Percentiles rank a stretch among this genome's conserved stretches.
phyloP scores from a whole-genome alignment of 1,139 yeast genomes.

The Pneumocystis wakefieldiae region DNA sequence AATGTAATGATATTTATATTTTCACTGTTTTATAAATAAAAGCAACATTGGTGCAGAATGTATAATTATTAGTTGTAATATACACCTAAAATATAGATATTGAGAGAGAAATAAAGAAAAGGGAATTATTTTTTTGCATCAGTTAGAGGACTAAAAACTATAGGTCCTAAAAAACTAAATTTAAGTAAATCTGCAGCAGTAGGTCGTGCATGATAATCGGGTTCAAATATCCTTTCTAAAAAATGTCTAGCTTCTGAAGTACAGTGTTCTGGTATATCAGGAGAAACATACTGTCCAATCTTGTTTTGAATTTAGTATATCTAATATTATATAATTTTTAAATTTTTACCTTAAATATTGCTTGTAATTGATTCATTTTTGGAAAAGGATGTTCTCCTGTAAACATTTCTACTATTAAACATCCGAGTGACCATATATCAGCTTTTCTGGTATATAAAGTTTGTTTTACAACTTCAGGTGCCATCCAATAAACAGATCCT shows the following conservation, averaged over 20 bases:
- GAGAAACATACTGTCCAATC: constrained; percentile 67
- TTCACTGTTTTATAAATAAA: background rate
- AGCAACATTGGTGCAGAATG: background rate
- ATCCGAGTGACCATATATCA: constrained; percentile 92
- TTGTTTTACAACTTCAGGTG: constrained; percentile 91
- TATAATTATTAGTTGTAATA: background rate
- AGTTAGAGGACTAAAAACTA: background rate
- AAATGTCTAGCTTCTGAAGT: constrained; percentile 57
- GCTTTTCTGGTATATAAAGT: constrained; percentile 79
- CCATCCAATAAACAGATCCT: constrained; percentile 97
- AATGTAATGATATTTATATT: background rate
- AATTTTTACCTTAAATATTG: constrained; percentile 45
- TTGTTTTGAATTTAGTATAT: background rate
- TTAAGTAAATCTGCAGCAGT: constrained; percentile 53
- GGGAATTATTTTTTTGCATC: background rate
- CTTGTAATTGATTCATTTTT: constrained; percentile 88
- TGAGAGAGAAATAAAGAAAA: background rate
- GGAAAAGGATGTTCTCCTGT: constrained; percentile 93
- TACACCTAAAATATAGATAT: background rate
- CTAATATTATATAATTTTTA: background rate
- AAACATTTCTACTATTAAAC: constrained; percentile 82
- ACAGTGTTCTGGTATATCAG: constrained; percentile 67
- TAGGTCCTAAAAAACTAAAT: constrained; percentile 39
- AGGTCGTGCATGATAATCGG: constrained; percentile 61
- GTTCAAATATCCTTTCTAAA: constrained; percentile 49